Conservation (phyloP, 2,329 filamentous ascomycete species). For the Alternaria sp. region DNA sequence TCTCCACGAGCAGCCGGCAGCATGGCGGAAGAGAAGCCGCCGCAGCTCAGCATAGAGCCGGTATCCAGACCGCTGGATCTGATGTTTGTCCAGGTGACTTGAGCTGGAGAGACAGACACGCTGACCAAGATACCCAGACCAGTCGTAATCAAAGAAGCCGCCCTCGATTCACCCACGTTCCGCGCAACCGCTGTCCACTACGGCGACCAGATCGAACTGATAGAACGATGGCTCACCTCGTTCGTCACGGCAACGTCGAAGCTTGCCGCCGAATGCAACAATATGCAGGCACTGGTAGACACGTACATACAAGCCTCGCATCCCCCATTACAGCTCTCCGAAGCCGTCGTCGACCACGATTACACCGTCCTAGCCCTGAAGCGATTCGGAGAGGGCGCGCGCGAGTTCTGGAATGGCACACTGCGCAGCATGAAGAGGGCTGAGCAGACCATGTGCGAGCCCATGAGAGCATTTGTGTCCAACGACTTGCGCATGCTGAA, state of each 20-base stretch:
- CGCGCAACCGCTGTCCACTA: conserved; percentile 87
- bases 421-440: conserved; percentile 78
- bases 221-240: conserved; percentile 90
- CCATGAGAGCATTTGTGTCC: conserved; percentile 78
- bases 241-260: conserved; percentile 70
- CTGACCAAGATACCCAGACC: conserved; percentile 61
- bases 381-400: conserved; percentile 82
- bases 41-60: conserved; percentile 47
- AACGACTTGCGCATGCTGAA: conserved; percentile 87
- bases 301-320: conserved; percentile 77
- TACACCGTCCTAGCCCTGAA: conserved; percentile 89
- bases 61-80: conserved; percentile 53
- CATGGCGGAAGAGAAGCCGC: conserved; percentile 49
- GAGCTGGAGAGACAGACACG: neutral
- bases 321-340: conserved; percentile 77
- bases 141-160: conserved; percentile 90
- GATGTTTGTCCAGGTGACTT: conserved; percentile 45
- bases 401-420: conserved; percentile 85
- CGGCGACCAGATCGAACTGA: conserved; percentile 85
- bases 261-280: conserved; percentile 70
- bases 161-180: conserved; percentile 95
- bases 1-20: conserved; percentile 5
- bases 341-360: conserved; percentile 91
- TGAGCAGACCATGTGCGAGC: conserved; percentile 79
- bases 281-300: conserved; percentile 81